These are phyloP conservation scores for Collariella sp. DNA, from an alignment of 495 filamentous ascomycete genomes.

Conservation along the genomic window DNA sequence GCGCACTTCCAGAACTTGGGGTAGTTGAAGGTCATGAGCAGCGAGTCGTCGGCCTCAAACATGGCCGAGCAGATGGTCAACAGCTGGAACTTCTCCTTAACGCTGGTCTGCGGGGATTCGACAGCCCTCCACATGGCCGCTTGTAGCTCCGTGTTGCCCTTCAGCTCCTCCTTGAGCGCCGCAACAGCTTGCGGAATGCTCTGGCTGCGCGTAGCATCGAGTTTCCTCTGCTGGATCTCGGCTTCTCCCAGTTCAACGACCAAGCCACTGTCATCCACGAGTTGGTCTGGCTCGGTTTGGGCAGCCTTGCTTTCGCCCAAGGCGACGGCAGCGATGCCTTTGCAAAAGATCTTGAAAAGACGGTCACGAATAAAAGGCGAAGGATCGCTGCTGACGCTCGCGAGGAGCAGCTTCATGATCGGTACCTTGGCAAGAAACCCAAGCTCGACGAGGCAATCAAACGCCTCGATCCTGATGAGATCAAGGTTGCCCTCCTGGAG, in stretches of 20 bases:
- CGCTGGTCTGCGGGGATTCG: slow-evolving; percentile 53
- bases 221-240: slow-evolving; percentile 57
- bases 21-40: slow-evolving; percentile 54
- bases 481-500: slow-evolving; percentile 70
- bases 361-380: slow-evolving; percentile 71
- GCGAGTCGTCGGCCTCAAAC: slow-evolving; percentile 55
- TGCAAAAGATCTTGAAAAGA: slow-evolving; percentile 58
- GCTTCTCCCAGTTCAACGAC: slow-evolving; percentile 64
- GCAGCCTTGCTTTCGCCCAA: slow-evolving; percentile 52
- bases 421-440: slow-evolving; percentile 56
- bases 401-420: slow-evolving; percentile 62
- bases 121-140: slow-evolving; percentile 71
- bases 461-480: slow-evolving; percentile 71
- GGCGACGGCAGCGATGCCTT: slow-evolving; percentile 69
- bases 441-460: slow-evolving; percentile 69
- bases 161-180: slow-evolving; percentile 65
- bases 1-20: slow-evolving; percentile 63
- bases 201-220: slow-evolving; percentile 60
- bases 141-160: slow-evolving; percentile 52
- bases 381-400: slow-evolving; percentile 61
- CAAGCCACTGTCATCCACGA: slow-evolving; percentile 48
- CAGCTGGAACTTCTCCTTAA: slow-evolving; percentile 68
- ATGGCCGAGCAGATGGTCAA: slow-evolving; percentile 68
- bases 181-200: slow-evolving; percentile 67
- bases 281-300: slow-evolving; percentile 21